phyloP scores from a whole-genome alignment of 371 early-diverging fungal genomes.

The Polyrhizophydium stewartii region DNA sequence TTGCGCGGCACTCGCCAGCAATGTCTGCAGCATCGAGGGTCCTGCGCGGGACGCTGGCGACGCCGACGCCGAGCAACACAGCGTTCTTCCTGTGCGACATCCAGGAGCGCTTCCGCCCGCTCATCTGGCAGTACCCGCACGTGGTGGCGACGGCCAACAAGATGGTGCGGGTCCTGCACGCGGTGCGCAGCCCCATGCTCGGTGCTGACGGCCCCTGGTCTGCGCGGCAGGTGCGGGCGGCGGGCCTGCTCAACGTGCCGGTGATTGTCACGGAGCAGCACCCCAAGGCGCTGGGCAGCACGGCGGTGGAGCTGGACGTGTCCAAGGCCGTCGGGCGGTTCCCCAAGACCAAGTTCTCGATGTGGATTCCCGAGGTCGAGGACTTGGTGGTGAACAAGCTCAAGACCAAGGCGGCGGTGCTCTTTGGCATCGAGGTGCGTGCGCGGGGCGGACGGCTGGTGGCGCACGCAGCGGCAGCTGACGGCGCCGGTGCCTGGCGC shows the following conservation, averaged over 20 bases:
- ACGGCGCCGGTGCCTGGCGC: background rate
- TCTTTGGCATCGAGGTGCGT: constrained; percentile 85
- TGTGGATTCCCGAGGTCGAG: constrained; percentile 70
- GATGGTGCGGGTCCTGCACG: constrained; percentile 52
- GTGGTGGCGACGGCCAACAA: constrained; percentile 84
- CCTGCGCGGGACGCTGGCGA: background rate
- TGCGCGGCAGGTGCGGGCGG: constrained; percentile 33
- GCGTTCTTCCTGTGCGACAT: constrained; percentile 93
- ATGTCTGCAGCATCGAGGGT: too few relatives aligned
- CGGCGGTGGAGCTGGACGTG: constrained; percentile 74
- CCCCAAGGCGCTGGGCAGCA: constrained; percentile 76
- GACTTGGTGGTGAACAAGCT: constrained; percentile 47
- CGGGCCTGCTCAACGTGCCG: constrained; percentile 72
- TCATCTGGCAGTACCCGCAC: constrained; percentile 74
- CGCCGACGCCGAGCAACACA: constrained; percentile 48
- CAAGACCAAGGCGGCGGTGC: constrained; percentile 65
- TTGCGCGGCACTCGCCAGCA: too few relatives aligned
- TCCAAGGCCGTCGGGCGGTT: constrained; percentile 48
- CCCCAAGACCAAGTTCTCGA: constrained; percentile 88
- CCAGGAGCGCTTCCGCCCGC: constrained; percentile 79
- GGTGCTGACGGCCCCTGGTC: constrained; percentile 26
- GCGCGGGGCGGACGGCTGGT: background rate
- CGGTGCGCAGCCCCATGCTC: background rate
- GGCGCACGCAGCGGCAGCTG: background rate
- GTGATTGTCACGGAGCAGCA: constrained; percentile 88